Conservation (phyloP, 176 grass and related monocot genomes). For the Sorghum bicolor region Sorghum_bicolor_NCBIv3 NC_012870.2:61390501-61391000, state of each 20-base stretch:
- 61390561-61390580: not conserved
- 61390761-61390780: conserved; percentile 10
- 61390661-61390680: not conserved
- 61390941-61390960: too few relatives aligned
- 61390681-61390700: not conserved
- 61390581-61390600: not conserved
- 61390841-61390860: too few relatives aligned
- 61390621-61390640: not conserved
- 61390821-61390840: too few relatives aligned
- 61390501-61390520: not conserved
- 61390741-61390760: not conserved
- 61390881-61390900: too few relatives aligned
- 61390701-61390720: not conserved
- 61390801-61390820: conserved; percentile 7
- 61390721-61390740: not conserved
- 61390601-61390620: not conserved
- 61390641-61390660: not conserved
- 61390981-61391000: too few relatives aligned
- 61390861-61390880: too few relatives aligned
- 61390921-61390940: too few relatives aligned
- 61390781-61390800: conserved; percentile 27
- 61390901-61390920: too few relatives aligned
- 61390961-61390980: too few relatives aligned
- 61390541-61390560: not conserved
- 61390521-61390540: too few relatives aligned